Evolutionary conservation across 306 rosid species (phyloP).

Genomic region (Medicago ruthenica): DNA sequence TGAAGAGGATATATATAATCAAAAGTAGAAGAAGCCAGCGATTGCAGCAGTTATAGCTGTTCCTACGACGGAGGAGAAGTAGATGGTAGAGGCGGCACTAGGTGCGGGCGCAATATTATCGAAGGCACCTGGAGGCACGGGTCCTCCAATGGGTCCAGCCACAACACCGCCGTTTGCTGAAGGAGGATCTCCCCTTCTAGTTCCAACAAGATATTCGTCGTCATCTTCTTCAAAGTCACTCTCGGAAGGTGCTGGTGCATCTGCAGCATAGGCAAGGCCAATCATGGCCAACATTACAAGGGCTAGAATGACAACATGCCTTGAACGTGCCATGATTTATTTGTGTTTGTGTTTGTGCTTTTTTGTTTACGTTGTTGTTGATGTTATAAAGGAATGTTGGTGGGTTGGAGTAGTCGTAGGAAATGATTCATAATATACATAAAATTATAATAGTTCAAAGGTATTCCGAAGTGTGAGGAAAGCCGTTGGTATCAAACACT

Average conservation of each 20-base stretch:
- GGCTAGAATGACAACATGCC: constrained; percentile 46
- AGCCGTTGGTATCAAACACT: background rate
- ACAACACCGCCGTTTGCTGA: constrained; percentile 25
- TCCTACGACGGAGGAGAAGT: constrained; percentile 37
- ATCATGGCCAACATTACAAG: constrained; percentile 54
- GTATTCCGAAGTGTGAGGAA: constrained; percentile 9
- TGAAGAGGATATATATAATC: background rate
- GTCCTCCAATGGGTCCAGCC: constrained; percentile 58
- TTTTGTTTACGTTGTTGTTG: background rate
- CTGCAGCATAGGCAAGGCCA: constrained; percentile 36
- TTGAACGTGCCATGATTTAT: constrained; percentile 60
- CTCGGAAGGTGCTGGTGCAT: background rate
- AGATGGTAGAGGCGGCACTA: constrained; percentile 2
- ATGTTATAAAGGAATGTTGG: background rate
- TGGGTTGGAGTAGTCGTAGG: background rate
- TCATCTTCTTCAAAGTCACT: background rate
- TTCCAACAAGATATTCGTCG: background rate
- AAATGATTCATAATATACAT: background rate
- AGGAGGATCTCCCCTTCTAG: background rate
- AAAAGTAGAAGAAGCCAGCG: constrained; percentile 45
- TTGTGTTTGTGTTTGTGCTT: background rate
- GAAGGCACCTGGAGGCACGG: constrained; percentile 48
- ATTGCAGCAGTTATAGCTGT: constrained; percentile 18
- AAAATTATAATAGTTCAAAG: background rate
- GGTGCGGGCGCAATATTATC: background rate